Evolutionary conservation across 768 basidiomycete genomes (phyloP), one percentile per base, ranked within the genome.

Genomic region (Gymnopilus junonius): DNA sequence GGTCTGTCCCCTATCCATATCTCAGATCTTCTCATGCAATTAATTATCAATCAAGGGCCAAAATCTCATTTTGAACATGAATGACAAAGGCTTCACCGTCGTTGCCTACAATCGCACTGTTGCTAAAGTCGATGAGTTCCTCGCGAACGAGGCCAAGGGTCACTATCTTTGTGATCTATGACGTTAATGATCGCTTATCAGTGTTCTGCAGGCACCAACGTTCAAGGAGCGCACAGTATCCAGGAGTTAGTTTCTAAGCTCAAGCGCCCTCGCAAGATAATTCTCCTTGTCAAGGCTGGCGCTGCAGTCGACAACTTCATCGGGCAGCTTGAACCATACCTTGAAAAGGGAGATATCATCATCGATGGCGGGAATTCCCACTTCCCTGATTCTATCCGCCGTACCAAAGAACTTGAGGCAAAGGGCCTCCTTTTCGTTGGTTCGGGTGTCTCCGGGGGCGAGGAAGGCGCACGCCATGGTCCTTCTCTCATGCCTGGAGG

Each of bases 401-500:
- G 97, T 73, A 85, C 90, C 71, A 80, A 93, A 75, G 95, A 97
- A 74, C 90, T 99, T 71, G 97, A 99, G 79, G 73, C 87, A 62
- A 97, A 99, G 83, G 96, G 96, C 57, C 82, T 98, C 71, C 87
- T 98, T 70, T 99, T 97, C 71, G 97, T 99, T 70, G 97, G 97
- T 65, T 95, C 95, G 59, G 97, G 97, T 83, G 97, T 99, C 51
- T 99, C 97, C 53, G 97, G 97, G 71, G 97, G 97, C 79, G 97
- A 99, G 80, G 97, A 99, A 79, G 97, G 97, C 78, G 97, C 97
- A 66, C 90, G 97, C 59, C 73, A 97, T 75, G 97, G 97, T 46
- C 97, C 97, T 61, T 98, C 96, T 53, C 89, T 99, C 77, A 99
- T 99, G 97, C 97, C 97, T 64, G 97, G 97, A 83, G 97, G 97